Evolutionary conservation across 192 early-diverging fungal genomes (phyloP).

Genomic region (Coemansia sp.): DNA sequence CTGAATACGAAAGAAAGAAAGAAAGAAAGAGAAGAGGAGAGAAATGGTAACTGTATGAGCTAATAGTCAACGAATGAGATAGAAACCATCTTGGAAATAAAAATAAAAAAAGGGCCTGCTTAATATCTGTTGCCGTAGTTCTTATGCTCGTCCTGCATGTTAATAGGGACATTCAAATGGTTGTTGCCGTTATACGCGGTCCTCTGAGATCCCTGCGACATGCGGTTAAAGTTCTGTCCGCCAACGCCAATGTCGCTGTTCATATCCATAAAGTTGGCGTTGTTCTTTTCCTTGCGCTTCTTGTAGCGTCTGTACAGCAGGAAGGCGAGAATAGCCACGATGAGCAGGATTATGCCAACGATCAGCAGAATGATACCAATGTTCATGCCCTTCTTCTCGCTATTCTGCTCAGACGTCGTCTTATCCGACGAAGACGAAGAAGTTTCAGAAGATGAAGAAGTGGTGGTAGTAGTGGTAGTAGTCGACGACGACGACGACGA

Average conservation of each 20-base stretch:
- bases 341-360: slow-evolving; percentile 21
- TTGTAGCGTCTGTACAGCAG: slow-evolving; percentile 30
- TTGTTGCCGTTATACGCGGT: background rate
- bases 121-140: background rate
- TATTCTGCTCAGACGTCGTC: background rate
- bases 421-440: background rate
- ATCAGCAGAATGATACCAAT: slow-evolving; percentile 31
- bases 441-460: background rate
- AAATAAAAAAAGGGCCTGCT: no score
- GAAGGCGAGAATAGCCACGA: slow-evolving; percentile 21
- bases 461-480: background rate
- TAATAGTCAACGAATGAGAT: no score
- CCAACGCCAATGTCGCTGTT: background rate
- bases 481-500: no score
- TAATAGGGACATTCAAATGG: background rate
- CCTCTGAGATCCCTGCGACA: background rate
- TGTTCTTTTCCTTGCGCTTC: slow-evolving; percentile 15
- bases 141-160: background rate
- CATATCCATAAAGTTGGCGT: slow-evolving; percentile 7
- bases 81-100: no score
- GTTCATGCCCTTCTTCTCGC: slow-evolving; percentile 19
- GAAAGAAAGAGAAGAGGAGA: no score
- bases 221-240: background rate
- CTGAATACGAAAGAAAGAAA: no score
- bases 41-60: no score